Evolutionary conservation across 495 filamentous ascomycete species (phyloP).

Genomic region (Aspergillus leporis): DNA sequence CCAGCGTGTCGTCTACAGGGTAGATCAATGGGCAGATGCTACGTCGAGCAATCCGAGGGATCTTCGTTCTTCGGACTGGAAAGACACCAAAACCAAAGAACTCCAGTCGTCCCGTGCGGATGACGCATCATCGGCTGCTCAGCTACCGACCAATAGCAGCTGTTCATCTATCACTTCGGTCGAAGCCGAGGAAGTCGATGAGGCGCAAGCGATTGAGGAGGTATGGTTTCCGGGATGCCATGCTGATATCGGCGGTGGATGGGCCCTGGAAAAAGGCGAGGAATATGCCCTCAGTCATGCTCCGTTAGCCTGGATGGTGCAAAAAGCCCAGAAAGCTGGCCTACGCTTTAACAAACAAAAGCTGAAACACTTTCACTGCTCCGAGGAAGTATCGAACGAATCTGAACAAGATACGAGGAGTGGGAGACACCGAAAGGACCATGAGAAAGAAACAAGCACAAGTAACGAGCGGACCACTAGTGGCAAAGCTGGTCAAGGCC

Average conservation of each 20-base stretch:
- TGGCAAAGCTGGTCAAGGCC: slow-evolving; percentile 31
- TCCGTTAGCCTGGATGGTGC: slow-evolving; percentile 82
- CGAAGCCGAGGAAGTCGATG: slow-evolving; percentile 60
- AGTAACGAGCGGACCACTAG: slow-evolving; percentile 18
- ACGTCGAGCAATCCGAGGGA: too few species aligned
- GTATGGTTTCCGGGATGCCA: slow-evolving; percentile 85
- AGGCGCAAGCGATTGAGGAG: slow-evolving; percentile 76
- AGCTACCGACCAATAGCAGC: too few species aligned
- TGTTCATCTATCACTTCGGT: too few species aligned
- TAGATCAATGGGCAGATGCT: too few species aligned
- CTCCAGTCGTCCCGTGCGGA: slow-evolving; percentile 23
- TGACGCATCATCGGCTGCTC: too few species aligned
- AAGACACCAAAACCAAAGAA: too few species aligned
- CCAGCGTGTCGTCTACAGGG: too few species aligned
- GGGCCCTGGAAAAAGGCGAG: slow-evolving; percentile 61
- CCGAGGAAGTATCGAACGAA: slow-evolving; percentile 42
- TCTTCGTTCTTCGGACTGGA: too few species aligned
- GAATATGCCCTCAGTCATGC: slow-evolving; percentile 66
- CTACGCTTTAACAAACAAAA: slow-evolving; percentile 69
- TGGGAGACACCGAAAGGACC: too few species aligned
- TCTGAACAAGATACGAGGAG: too few species aligned
- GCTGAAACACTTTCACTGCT: slow-evolving; percentile 65
- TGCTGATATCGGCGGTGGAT: slow-evolving; percentile 83
- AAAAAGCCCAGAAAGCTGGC: slow-evolving; percentile 73
- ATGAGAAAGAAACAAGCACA: too few species aligned